Evolutionary conservation across 2,329 filamentous ascomycete species (phyloP), one percentile per base, ranked within the genome.

Genomic region (Chaetothyriales sp.): DNA sequence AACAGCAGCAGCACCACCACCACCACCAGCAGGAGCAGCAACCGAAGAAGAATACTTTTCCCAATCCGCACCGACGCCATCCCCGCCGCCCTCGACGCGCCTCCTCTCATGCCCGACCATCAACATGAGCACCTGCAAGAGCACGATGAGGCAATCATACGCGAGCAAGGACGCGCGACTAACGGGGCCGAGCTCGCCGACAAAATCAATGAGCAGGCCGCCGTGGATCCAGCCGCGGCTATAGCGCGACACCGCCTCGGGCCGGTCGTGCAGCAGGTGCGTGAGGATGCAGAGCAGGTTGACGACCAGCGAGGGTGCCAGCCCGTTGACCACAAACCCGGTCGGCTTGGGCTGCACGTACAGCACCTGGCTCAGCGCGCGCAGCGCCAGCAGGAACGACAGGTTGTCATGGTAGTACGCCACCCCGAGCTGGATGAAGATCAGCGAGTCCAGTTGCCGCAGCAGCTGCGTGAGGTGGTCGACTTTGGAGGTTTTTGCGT

Each of bases 351-450:
- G 76, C 0, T 78, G 80, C 54, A 81, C 73, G 59, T 77, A 73
- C 52, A 76, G 69, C 51, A 77, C 68, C 60, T 82, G 77, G 22
- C 77, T 65, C 39, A 77, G 60, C 50, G 72, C 72, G 49, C 78
- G 75, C 32, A 79, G 55, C 46, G 72, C 62, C 56, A 81, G 75
- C 54, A 76, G 71, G 54, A 51, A 49, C 26, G 50, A 50, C 32
- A 60, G 74, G 60, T 70, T 80, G 77, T 82, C 79, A 65, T 80
- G 72, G 62, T 81, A 78, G 64, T 82, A 82, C 52, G 80, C 64
- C 6, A 73, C 70, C 39, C 78, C 77, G 53, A 82, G 66, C 66
- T 82, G 69, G 62, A 78, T 74, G 65, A 79, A 81, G 51, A 80
- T 72, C 46, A 79, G 60, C 57, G 77, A 71, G 59, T 82, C 79